Evolutionary conservation across 768 basidiomycete species (phyloP).

Genomic region (Termitomyces titanicus): DNA sequence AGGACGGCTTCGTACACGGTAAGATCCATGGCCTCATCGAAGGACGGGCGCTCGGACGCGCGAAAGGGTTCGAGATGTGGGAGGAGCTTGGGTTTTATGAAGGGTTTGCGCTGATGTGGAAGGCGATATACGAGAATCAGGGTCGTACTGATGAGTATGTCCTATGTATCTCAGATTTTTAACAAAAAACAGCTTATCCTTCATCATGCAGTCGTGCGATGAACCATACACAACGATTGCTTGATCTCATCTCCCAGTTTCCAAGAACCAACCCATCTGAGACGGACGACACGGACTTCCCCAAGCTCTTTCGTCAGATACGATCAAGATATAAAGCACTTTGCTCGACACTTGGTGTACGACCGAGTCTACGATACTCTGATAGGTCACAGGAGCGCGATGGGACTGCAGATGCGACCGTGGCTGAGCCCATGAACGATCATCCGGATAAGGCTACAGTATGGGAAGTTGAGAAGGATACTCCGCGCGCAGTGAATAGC

Average conservation of each 20-base stretch:
- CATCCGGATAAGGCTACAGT: not conserved
- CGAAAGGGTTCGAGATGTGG: conserved; percentile 95
- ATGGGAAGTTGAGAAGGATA: conserved; percentile 10
- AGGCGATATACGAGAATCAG: conserved; percentile 41
- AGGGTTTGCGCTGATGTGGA: conserved; percentile 78
- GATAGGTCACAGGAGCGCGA: conserved; percentile 20
- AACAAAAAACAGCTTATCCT: not conserved
- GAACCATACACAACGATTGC: conserved; percentile 65
- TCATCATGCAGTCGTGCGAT: conserved; percentile 43
- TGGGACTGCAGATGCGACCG: conserved; percentile 8
- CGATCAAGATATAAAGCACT: conserved; percentile 84
- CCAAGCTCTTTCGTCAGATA: conserved; percentile 77
- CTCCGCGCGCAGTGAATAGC: conserved; percentile 2
- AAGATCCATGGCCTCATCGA: conserved; percentile 88
- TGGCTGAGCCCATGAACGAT: conserved; percentile 6
- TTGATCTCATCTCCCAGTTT: conserved; percentile 71
- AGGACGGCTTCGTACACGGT: conserved; percentile 81
- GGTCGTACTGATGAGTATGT: conserved; percentile 48
- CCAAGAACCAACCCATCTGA: conserved; percentile 73
- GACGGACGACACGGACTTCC: conserved; percentile 56
- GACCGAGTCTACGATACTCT: conserved; percentile 36
- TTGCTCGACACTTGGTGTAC: conserved; percentile 77
- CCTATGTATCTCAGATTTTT: not conserved
- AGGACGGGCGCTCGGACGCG: conserved; percentile 82
- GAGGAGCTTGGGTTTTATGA: conserved; percentile 95